Percentiles rank a stretch among this genome's conserved stretches.
Evolutionary conservation across 495 filamentous ascomycete genomes (phyloP).

Genomic region (Neurospora sublineolata): DNA sequence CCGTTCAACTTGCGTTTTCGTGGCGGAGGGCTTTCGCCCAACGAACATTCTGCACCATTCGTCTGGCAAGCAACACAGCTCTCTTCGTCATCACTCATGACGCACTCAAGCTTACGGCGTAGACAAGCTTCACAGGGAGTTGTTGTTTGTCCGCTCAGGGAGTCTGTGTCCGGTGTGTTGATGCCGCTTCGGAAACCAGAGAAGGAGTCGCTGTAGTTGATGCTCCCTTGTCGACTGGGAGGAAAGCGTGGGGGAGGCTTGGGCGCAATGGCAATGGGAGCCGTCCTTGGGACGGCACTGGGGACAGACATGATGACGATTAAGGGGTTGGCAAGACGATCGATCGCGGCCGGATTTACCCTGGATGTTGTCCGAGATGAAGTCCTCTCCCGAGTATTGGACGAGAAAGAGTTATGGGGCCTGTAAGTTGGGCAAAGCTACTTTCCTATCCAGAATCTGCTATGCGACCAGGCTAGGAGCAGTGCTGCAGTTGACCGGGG

Average conservation of each 20-base stretch:
- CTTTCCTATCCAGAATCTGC: not conserved
- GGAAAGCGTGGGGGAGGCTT: slow-evolving; percentile 34
- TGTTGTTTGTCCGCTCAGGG: slow-evolving; percentile 28
- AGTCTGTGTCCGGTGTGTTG: slow-evolving; percentile 39
- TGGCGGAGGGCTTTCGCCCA: slow-evolving; percentile 52
- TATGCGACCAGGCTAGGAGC: not conserved
- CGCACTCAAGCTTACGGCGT: slow-evolving; percentile 76
- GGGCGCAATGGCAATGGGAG: slow-evolving; percentile 46
- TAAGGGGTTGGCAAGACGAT: slow-evolving; percentile 8
- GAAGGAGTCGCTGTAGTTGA: slow-evolving; percentile 24
- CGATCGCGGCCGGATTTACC: slow-evolving; percentile 9
- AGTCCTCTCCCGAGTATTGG: not conserved
- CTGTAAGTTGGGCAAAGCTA: not conserved
- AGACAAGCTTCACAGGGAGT: slow-evolving; percentile 54
- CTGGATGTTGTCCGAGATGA: slow-evolving; percentile 3
- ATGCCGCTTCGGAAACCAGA: slow-evolving; percentile 34
- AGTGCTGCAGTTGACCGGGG: not conserved
- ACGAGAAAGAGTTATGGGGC: not conserved
- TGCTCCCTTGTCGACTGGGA: slow-evolving; percentile 31
- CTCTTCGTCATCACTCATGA: slow-evolving; percentile 63
- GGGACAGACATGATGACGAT: slow-evolving; percentile 38
- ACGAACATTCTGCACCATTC: slow-evolving; percentile 50
- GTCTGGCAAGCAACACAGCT: slow-evolving; percentile 53
- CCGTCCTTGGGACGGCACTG: slow-evolving; percentile 39
- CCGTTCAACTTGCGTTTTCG: slow-evolving; percentile 65